These are phyloP conservation scores for Urtica urens DNA, from an alignment of 306 rosid species.

Conservation along the genomic window DNA sequence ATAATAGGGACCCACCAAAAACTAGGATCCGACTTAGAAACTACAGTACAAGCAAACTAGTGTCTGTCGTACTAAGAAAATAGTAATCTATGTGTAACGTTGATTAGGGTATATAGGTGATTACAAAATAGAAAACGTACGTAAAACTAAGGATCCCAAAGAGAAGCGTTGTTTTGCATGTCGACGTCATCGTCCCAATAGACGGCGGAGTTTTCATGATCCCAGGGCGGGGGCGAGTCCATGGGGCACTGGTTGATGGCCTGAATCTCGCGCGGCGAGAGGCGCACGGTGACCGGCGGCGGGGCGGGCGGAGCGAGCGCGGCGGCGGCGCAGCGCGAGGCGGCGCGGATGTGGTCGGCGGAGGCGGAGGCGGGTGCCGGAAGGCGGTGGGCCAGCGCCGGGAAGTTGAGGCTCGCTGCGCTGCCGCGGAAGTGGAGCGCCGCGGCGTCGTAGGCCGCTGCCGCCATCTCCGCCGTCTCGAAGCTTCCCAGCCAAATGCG, in stretches of 20 bases:
- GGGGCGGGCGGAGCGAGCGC: neutral
- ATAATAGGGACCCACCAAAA: constrained; percentile 6
- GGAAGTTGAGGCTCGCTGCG: constrained; percentile 54
- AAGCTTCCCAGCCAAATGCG: constrained; percentile 87
- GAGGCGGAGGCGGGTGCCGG: constrained; percentile 38
- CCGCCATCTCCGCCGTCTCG: constrained; percentile 29
- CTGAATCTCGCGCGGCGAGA: constrained; percentile 62
- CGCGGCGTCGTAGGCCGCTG: constrained; percentile 71
- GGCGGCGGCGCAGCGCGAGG: constrained; percentile 30
- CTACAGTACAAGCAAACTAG: neutral
- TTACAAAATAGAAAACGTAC: neutral
- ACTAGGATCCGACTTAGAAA: neutral
- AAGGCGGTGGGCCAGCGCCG: constrained; percentile 31
- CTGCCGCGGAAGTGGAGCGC: constrained; percentile 60
- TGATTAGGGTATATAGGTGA: neutral
- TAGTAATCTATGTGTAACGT: neutral
- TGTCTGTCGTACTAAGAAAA: neutral
- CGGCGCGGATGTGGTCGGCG: constrained; percentile 46
- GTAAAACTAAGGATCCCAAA: constrained; percentile 28
- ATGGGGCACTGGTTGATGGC: constrained; percentile 79
- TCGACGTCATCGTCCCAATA: constrained; percentile 22
- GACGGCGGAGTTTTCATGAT: constrained; percentile 33
- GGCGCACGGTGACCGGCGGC: constrained; percentile 33
- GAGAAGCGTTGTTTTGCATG: constrained; percentile 20
- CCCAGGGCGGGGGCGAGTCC: constrained; percentile 81